These are phyloP conservation scores for Crucihimalaya himalaica DNA, from an alignment of 345 rosid species.

Conservation along the genomic window DNA sequence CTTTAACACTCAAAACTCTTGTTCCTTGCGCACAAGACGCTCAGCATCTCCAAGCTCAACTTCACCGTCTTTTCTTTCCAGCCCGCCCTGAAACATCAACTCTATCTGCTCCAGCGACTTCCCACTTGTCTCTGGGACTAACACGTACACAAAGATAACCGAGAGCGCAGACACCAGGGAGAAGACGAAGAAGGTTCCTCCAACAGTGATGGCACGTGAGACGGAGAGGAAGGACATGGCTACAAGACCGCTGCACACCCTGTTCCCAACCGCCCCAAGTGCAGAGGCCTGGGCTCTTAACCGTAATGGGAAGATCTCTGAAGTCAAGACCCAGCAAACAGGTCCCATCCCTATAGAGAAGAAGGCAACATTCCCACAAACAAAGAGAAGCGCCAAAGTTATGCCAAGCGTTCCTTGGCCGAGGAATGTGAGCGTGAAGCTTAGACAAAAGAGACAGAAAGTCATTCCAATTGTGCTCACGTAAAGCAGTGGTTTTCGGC, in stretches of 20 bases:
- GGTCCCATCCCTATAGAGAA: constrained; percentile 86
- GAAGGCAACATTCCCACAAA: constrained; percentile 81
- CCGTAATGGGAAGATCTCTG: constrained; percentile 78
- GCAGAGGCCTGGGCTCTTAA: constrained; percentile 82
- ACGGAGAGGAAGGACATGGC: constrained; percentile 83
- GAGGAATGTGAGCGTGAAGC: constrained; percentile 54
- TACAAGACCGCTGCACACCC: constrained; percentile 73
- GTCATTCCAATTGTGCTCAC: constrained; percentile 89
- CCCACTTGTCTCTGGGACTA: constrained; percentile 80
- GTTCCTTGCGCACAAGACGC: constrained; percentile 62
- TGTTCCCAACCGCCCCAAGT: constrained; percentile 74
- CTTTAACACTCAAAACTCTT: constrained; percentile 23
- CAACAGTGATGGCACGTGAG: constrained; percentile 57
- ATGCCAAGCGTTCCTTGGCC: constrained; percentile 52
- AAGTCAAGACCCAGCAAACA: constrained; percentile 77
- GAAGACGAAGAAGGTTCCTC: constrained; percentile 67
- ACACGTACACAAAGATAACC: constrained; percentile 56
- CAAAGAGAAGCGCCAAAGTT: constrained; percentile 52
- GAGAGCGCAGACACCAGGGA: constrained; percentile 63
- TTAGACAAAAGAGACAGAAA: constrained; percentile 59
- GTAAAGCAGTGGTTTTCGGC: constrained; percentile 79
- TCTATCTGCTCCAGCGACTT: constrained; percentile 81
- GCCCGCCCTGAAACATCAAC: constrained; percentile 52
- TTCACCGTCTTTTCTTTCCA: constrained; percentile 46
- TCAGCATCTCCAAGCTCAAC: constrained; percentile 73